These are phyloP conservation scores for Taiozyma sp. DNA, from an alignment of 1,139 yeast species.

Conservation along the genomic window DNA sequence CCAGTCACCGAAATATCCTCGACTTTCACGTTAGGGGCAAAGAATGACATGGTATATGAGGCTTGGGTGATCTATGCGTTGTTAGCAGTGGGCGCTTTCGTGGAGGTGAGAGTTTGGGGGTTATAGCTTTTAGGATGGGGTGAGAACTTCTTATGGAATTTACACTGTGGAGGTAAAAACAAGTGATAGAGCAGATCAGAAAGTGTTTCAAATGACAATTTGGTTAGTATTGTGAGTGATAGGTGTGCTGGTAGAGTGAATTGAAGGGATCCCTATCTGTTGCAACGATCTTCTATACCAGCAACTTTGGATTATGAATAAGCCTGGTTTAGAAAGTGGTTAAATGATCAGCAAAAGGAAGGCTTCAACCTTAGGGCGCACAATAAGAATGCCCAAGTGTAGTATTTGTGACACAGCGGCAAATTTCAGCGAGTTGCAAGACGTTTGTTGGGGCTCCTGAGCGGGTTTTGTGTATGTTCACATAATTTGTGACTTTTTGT, in stretches of 20 bases:
- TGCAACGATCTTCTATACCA: not conserved
- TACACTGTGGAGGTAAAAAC: not conserved
- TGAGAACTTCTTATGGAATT: not conserved
- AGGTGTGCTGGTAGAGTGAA: not conserved
- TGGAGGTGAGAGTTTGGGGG: not conserved
- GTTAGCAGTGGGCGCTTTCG: not conserved
- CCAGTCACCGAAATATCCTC: conserved; percentile 16
- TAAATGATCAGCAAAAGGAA: not conserved
- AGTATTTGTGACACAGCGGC: not conserved
- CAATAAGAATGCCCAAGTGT: not conserved
- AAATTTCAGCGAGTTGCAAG: not conserved
- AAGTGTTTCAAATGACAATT: not conserved
- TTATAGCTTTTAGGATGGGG: not conserved
- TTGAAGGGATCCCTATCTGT: not conserved
- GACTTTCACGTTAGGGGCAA: conserved; percentile 4
- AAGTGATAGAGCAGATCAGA: not conserved
- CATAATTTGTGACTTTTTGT: not conserved
- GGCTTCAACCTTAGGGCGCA: not conserved
- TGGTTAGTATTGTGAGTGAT: not conserved
- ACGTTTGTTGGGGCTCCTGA: not conserved
- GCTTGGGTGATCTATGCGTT: not conserved
- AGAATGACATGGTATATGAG: conserved; percentile 5
- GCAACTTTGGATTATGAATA: not conserved
- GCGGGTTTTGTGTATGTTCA: not conserved
- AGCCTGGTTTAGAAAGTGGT: not conserved